These are phyloP conservation scores for Kwoniella bestiolae DNA, from an alignment of 768 basidiomycete species.

Conservation along the genomic window DNA sequence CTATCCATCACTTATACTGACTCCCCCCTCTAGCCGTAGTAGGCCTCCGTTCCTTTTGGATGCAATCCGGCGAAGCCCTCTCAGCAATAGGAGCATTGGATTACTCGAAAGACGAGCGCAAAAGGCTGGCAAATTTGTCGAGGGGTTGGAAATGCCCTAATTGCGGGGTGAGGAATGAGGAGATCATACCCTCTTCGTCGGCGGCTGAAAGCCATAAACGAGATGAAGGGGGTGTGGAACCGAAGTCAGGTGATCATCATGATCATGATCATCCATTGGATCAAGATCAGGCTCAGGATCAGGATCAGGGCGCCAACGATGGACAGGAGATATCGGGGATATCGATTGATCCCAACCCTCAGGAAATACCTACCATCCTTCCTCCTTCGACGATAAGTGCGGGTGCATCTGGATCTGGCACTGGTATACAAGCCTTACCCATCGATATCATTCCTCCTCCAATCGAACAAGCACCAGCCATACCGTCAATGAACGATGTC, in stretches of 20 bases:
- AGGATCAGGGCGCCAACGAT: not conserved
- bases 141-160: conserved; percentile 49
- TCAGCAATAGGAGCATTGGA: conserved; percentile 55
- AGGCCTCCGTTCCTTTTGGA: conserved; percentile 58
- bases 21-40: too few species aligned
- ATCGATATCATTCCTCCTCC: conserved; percentile 3
- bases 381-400: conserved; percentile 3
- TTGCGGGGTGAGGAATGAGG: conserved; percentile 36
- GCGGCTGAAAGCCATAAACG: too few species aligned
- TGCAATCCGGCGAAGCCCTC: conserved; percentile 50
- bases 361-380: conserved; percentile 8
- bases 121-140: conserved; percentile 52
- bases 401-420: not conserved
- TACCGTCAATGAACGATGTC: too few species aligned
- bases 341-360: conserved; percentile 12
- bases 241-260: too few species aligned
- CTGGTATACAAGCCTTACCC: not conserved
- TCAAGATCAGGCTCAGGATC: not conserved
- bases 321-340: not conserved
- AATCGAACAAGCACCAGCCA: not conserved
- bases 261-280: too few species aligned
- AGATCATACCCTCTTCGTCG: conserved; percentile 23
- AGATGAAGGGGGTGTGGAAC: too few species aligned
- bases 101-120: conserved; percentile 50
- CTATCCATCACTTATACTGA: too few species aligned